Evolutionary conservation across 371 early-diverging fungal genomes (phyloP), one percentile per base, ranked within the genome.

Genomic region (Chytridium lagenaria): DNA sequence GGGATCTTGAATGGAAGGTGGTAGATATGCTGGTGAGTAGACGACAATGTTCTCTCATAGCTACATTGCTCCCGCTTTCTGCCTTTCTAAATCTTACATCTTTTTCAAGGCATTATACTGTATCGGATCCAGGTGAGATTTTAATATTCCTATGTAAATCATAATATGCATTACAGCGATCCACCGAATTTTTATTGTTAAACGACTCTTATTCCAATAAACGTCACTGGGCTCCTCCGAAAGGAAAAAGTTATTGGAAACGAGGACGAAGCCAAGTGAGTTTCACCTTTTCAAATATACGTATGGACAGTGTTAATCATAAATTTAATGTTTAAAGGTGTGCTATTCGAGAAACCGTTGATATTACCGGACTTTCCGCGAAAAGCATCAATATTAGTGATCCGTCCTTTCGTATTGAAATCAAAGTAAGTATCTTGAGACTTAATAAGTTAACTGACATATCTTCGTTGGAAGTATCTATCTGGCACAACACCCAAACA

Each of bases 191-290:
- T 81, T 86, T 93, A 83, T 84, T 94, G 78, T 85, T 93, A 81
- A 91, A 92, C 88, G 93, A 93, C 83, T 87, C 92, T 67, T 92
- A 89, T 79, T 83, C 91, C 74, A 88, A 91, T 78, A 91, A 92
- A 75, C 86, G 90, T 72, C 90, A 93, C 80, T 94, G 94, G 94
- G 89, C 90, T 68, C 91, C 91, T 72, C 93, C 94, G 40, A 93
- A 93, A 83, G 93, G 93, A 67, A 88, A n/a, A 87, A 74, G 86
- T 90, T 51, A 87, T 92, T 78, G 92, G 92, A 51, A 81, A 84
- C 76, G 94, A 94, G 83, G 92, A 93, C 82, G 91, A 91, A 80
- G 80, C 88, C 77, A 90, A 92, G 94, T 93, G 90, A 83, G 89
- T 70, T 33, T 28, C 2, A 12, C 19, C 34, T n/a, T n/a, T n/a